Evolutionary conservation across 805 yeast species (phyloP).

Genomic region (Pichia gijzeniarum): DNA sequence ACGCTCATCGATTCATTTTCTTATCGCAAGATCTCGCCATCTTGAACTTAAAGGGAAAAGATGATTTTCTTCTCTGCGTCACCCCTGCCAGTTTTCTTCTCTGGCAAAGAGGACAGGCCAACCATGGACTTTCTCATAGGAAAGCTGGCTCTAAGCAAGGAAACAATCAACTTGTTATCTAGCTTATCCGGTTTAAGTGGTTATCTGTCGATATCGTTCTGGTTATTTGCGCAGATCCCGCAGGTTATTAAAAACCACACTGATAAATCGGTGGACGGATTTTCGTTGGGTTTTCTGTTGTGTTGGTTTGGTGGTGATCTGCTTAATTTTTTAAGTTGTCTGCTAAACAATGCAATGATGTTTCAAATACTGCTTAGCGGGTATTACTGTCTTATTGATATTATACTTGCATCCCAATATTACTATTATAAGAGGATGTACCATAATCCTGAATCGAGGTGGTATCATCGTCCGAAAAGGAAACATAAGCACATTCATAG

Average conservation of each 20-base stretch:
- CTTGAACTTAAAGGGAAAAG: no score
- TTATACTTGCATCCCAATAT: slow-evolving; percentile 39
- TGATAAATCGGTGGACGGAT: slow-evolving; percentile 59
- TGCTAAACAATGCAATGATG: slow-evolving; percentile 41
- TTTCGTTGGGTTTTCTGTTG: slow-evolving; percentile 51
- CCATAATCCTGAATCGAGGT: slow-evolving; percentile 29
- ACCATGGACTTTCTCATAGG: background rate
- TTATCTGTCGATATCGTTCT: slow-evolving; percentile 42
- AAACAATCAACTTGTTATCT: background rate
- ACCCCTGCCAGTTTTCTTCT: no score
- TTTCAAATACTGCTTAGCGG: slow-evolving; percentile 41
- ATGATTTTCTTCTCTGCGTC: no score
- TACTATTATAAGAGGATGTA: slow-evolving; percentile 42
- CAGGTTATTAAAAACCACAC: slow-evolving; percentile 57
- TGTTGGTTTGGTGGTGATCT: slow-evolving; percentile 65
- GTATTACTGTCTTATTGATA: slow-evolving; percentile 45
- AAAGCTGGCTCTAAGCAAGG: background rate
- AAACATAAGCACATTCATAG: slow-evolving; percentile 16
- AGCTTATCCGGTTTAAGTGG: slow-evolving; percentile 27
- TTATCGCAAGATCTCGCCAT: no score
- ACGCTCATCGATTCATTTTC: no score
- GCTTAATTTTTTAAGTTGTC: slow-evolving; percentile 44
- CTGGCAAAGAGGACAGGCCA: no score
- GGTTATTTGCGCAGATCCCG: slow-evolving; percentile 74
- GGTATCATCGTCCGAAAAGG: slow-evolving; percentile 19